These are phyloP conservation scores for Crucibulum laeve DNA, from an alignment of 768 basidiomycete species.

Conservation along the genomic window DNA sequence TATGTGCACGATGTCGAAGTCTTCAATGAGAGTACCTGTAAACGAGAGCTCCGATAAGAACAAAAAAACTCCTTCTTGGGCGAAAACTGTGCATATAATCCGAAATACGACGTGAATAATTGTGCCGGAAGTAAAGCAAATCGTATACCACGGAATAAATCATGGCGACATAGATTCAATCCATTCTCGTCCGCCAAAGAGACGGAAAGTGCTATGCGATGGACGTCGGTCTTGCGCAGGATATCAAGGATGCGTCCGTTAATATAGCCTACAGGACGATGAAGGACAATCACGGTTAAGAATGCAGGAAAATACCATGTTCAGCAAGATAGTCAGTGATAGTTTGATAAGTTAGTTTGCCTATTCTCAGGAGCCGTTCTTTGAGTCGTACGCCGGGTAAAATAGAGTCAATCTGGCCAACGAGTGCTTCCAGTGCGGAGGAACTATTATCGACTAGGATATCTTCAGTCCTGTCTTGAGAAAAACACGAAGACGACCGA, in stretches of 20 bases:
- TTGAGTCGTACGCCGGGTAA: slow-evolving; percentile 47
- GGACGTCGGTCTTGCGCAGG: slow-evolving; percentile 42
- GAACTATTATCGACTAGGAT: slow-evolving; percentile 37
- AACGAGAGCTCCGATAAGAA: slow-evolving; percentile 49
- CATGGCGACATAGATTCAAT: slow-evolving; percentile 40
- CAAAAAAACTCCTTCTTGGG: slow-evolving; percentile 45
- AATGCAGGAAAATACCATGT: slow-evolving; percentile 20
- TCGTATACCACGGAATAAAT: slow-evolving; percentile 37
- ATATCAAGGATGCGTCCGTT: slow-evolving; percentile 38
- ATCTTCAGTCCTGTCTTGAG: slow-evolving; percentile 33
- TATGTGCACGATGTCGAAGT: slow-evolving; percentile 47
- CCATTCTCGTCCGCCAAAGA: slow-evolving; percentile 45
- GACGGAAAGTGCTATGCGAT: slow-evolving; percentile 37
- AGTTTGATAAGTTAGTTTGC: slow-evolving; percentile 31
- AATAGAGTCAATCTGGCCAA: slow-evolving; percentile 33
- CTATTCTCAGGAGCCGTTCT: slow-evolving; percentile 29
- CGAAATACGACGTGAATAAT: slow-evolving; percentile 8
- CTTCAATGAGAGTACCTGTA: slow-evolving; percentile 34
- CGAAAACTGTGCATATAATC: slow-evolving; percentile 36
- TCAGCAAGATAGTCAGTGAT: slow-evolving; percentile 36
- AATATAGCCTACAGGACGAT: slow-evolving; percentile 31
- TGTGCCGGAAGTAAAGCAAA: slow-evolving; percentile 2
- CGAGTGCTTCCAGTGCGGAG: slow-evolving; percentile 25
- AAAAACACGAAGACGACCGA: slow-evolving; percentile 3
- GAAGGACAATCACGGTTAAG: neutral